A percentile compares a stretch with the other conserved stretches of the same genome.
These are phyloP conservation scores for Tulasnella calospora DNA, from an alignment of 768 basidiomycete species.

Conservation along the genomic window DNA sequence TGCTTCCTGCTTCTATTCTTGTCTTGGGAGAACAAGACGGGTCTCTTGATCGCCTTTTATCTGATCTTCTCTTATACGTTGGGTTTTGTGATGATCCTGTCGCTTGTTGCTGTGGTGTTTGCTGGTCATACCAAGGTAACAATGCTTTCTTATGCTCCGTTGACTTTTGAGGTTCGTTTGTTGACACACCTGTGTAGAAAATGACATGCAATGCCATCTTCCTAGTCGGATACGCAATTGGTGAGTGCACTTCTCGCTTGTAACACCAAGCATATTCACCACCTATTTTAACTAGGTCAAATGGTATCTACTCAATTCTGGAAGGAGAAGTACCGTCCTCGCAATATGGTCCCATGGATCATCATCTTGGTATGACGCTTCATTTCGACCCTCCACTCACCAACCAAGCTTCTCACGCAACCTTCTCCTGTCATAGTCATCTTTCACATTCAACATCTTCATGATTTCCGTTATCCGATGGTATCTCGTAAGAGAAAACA, in stretches of 20 bases:
- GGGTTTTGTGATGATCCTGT: conserved; percentile 18
- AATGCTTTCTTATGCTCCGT: background rate
- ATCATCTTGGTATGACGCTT: conserved; percentile 18
- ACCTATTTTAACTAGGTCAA: background rate
- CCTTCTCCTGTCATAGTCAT: background rate
- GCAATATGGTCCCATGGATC: conserved; percentile 27
- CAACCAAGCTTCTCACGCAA: background rate
- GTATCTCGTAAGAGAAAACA: conserved; percentile 28
- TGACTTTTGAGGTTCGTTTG: too few relatives aligned
- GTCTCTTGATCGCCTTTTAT: conserved; percentile 21
- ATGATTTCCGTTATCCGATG: conserved; percentile 21
- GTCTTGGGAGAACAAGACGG: conserved; percentile 23
- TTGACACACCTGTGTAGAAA: conserved; percentile 11
- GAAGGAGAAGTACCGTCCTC: conserved; percentile 26
- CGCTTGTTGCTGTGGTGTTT: conserved; percentile 8
- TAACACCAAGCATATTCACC: background rate
- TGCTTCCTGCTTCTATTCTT: conserved; percentile 23
- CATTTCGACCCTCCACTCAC: background rate
- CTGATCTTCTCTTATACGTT: background rate
- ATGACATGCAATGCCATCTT: conserved; percentile 26
- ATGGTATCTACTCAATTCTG: conserved; percentile 28
- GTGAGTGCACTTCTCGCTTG: background rate
- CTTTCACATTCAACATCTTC: conserved; percentile 10
- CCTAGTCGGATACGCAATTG: conserved; percentile 27
- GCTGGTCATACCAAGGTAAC: conserved; percentile 25